Percentiles rank a stretch among this genome's conserved stretches.
phyloP scores from a whole-genome alignment of 1,284 basidiomycete species.

The Earliella scabrosa region DNA sequence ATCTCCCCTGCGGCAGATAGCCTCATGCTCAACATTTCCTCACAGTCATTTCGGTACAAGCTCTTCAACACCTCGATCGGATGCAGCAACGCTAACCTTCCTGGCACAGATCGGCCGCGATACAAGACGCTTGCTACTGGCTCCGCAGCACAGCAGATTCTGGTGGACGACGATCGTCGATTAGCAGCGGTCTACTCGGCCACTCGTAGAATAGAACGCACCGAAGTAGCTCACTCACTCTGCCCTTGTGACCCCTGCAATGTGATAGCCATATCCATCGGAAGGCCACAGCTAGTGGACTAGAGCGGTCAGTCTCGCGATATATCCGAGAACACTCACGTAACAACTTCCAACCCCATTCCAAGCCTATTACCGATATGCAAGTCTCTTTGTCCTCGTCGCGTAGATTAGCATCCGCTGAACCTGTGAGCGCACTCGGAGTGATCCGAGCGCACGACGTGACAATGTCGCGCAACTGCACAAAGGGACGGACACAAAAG shows the following conservation, averaged over 20 bases:
- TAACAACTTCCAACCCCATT: neutral
- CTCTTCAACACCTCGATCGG: slow-evolving; percentile 1
- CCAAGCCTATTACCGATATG: neutral
- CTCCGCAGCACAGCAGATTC: neutral
- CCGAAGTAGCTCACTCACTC: neutral
- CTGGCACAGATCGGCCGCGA: neutral
- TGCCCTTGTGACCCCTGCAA: neutral
- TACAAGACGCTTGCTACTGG: neutral
- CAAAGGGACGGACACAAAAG: slow-evolving; percentile 13
- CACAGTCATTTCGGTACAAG: slow-evolving; percentile 18
- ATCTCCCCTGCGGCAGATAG: slow-evolving; percentile 21
- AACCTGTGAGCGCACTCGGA: slow-evolving; percentile 2
- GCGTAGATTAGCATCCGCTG: neutral
- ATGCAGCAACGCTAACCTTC: neutral
- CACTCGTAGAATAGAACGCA: too few relatives aligned
- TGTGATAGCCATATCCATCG: neutral
- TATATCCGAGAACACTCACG: neutral
- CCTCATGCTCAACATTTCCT: slow-evolving; percentile 19
- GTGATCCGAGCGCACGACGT: slow-evolving; percentile 11
- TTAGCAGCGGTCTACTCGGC: neutral
- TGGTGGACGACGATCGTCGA: neutral
- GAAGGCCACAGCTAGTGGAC: neutral
- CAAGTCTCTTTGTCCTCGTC: slow-evolving; percentile 3
- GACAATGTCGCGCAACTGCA: slow-evolving; percentile 12
- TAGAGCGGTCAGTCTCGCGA: neutral